Evolutionary conservation across 176 grass and related monocot genomes (phyloP).

Genomic region (Triticum turgidum): DNA sequence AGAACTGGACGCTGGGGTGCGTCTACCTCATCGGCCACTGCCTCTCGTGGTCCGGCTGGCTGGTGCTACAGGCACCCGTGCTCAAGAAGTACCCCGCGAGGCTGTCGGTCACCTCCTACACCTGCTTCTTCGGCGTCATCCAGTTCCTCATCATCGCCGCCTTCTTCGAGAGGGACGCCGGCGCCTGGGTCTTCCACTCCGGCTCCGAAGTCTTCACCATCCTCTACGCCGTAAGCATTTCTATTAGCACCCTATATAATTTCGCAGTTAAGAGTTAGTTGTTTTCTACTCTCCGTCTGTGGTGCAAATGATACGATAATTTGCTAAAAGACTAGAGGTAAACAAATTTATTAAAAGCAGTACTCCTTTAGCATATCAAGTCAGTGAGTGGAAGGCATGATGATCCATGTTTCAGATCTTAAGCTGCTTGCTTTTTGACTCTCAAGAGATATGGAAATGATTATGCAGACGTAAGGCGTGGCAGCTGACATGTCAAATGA

Average conservation of each 20-base stretch:
- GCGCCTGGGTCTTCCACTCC: slow-evolving; percentile 90
- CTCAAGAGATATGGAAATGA: background rate
- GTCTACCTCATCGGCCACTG: slow-evolving; percentile 94
- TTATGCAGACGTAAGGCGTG: background rate
- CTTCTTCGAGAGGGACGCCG: slow-evolving; percentile 89
- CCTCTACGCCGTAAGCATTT: slow-evolving; percentile 66
- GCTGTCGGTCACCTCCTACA: slow-evolving; percentile 95
- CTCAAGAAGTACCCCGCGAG: slow-evolving; percentile 95
- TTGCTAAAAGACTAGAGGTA: background rate
- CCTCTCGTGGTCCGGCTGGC: slow-evolving; percentile 96
- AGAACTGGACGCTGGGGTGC: slow-evolving; percentile 96
- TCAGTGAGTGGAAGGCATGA: background rate
- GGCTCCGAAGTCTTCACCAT: slow-evolving; percentile 95
- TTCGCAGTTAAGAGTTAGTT: too few species aligned
- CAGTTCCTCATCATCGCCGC: slow-evolving; percentile 97
- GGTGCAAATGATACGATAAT: too few species aligned
- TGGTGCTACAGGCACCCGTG: slow-evolving; percentile 92
- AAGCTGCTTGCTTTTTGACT: background rate
- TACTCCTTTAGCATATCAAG: background rate
- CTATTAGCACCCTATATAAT: background rate
- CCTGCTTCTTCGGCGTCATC: slow-evolving; percentile 98
- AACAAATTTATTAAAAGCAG: background rate
- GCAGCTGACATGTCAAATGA: background rate
- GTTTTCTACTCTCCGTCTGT: too few species aligned
- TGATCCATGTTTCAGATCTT: background rate